Evolutionary conservation across 768 basidiomycete genomes (phyloP).

Genomic region (Panellus pusillus): DNA sequence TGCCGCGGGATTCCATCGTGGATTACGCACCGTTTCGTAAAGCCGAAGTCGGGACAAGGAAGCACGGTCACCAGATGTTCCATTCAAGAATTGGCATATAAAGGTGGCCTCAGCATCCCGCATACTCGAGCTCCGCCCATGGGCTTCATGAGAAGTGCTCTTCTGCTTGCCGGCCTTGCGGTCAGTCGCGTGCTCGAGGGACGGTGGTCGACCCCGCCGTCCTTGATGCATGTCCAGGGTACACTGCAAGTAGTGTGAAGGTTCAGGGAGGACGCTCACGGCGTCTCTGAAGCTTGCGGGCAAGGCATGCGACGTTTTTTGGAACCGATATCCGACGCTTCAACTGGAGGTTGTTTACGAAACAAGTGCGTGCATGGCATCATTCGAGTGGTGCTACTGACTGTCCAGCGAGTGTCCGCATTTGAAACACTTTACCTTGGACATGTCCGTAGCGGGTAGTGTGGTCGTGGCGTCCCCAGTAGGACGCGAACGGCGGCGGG

Average conservation of each 20-base stretch:
- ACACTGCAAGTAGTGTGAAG: slow-evolving; percentile 49
- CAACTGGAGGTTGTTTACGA: slow-evolving; percentile 57
- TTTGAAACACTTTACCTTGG: no score
- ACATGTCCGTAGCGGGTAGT: no score
- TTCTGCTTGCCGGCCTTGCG: slow-evolving; percentile 8
- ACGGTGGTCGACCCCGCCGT: slow-evolving; percentile 29
- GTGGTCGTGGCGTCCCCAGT: no score
- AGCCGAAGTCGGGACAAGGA: background rate
- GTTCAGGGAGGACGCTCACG: slow-evolving; percentile 39
- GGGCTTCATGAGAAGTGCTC: no score
- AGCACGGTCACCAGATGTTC: background rate
- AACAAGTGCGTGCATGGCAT: slow-evolving; percentile 40
- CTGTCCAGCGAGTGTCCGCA: slow-evolving; percentile 41
- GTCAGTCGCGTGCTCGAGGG: slow-evolving; percentile 13
- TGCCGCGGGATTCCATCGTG: no score
- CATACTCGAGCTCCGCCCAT: no score
- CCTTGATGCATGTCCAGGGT: slow-evolving; percentile 63
- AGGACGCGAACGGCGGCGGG: no score
- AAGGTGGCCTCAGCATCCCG: no score
- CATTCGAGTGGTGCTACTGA: background rate
- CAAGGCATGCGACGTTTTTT: slow-evolving; percentile 59
- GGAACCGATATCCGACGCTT: slow-evolving; percentile 53
- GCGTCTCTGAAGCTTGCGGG: slow-evolving; percentile 56
- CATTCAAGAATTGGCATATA: no score
- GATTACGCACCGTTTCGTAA: no score